Evolutionary conservation across 2,329 filamentous ascomycete species (phyloP).

Genomic region (Teratosphaeria gauchensis): DNA sequence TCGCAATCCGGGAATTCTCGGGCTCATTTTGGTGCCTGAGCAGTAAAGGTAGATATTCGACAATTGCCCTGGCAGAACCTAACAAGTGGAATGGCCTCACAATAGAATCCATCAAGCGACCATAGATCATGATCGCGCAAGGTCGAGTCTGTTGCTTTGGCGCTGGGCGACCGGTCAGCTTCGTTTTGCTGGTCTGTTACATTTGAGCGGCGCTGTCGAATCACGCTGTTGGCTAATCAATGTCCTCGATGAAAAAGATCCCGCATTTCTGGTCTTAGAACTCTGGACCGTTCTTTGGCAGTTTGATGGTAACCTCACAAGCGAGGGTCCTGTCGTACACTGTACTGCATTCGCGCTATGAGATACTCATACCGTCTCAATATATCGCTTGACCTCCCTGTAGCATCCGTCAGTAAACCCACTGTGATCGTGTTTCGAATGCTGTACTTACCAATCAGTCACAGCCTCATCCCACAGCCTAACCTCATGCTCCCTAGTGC

Average conservation of each 20-base stretch:
- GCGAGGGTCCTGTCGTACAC: neutral
- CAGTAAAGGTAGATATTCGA: neutral
- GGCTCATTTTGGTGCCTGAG: neutral
- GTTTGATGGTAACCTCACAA: neutral
- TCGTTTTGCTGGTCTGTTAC: neutral
- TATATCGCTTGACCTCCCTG: constrained; percentile 30
- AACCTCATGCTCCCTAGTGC: constrained; percentile 85
- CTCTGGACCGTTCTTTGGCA: neutral
- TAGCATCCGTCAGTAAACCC: neutral
- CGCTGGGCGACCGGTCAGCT: neutral
- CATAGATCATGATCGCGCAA: neutral
- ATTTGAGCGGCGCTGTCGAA: neutral
- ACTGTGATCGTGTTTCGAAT: neutral
- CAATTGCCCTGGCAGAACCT: neutral
- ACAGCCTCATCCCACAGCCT: constrained; percentile 90
- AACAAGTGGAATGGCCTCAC: neutral
- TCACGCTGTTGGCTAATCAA: neutral
- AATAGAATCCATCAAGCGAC: neutral
- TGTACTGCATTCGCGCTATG: neutral
- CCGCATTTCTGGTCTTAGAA: neutral
- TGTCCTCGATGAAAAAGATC: neutral
- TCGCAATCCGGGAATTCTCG: neutral
- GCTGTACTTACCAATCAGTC: constrained; percentile 75
- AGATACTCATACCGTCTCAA: constrained; percentile 26
- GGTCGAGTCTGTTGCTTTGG: neutral